Evolutionary conservation across 768 basidiomycete species (phyloP), one percentile per base, ranked within the genome.

Genomic region (Cubamyces lactineus): DNA sequence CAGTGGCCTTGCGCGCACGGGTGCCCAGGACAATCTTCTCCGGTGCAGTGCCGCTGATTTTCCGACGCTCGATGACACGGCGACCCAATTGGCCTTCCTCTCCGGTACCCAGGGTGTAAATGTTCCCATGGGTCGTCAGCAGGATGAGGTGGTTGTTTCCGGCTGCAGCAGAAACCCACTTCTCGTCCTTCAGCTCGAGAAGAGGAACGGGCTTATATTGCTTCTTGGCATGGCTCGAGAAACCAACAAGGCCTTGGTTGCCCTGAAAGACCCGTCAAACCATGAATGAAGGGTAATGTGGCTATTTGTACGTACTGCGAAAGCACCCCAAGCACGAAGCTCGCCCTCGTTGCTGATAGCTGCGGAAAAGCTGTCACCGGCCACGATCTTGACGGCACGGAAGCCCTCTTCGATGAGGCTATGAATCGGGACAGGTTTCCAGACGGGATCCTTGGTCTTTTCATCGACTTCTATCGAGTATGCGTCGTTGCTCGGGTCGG

Each of bases 71-170:
- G 50, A 95, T 79, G 57, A 96, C 89, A 71, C 91, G 91, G 58
- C 96, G 87, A 48, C 96, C 96, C 34, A 98, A 86, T 67, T 96
- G 94, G 53, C 88, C 85, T 70, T 95, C 89, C 72, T 96, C 92
- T 50, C 93, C 92, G 42, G 91, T 90, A 11, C 96, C 96, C 86
- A 92, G 92, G 5, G 92, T 86, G 69, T 90, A 93, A 56, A 98
- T 85, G 67, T 86, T 85, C 9, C 96, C 96, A 57, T 90, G 88
- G 0, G 89, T 90, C 4, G 94, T 96, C 40, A 98, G 80, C 12
- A 94, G 91, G 57, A 98, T 77, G 24, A 97, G 81, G 72, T 98
- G 96, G 69, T 98, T 95, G 72, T 84, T 84, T 21, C 96, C 96
- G 30, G 89, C 86, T 3, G 85, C 90, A 56, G 95, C 83, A 16